Conservation (phyloP, 2,329 filamentous ascomycete species). For the Diaporthe batatas region DNA sequence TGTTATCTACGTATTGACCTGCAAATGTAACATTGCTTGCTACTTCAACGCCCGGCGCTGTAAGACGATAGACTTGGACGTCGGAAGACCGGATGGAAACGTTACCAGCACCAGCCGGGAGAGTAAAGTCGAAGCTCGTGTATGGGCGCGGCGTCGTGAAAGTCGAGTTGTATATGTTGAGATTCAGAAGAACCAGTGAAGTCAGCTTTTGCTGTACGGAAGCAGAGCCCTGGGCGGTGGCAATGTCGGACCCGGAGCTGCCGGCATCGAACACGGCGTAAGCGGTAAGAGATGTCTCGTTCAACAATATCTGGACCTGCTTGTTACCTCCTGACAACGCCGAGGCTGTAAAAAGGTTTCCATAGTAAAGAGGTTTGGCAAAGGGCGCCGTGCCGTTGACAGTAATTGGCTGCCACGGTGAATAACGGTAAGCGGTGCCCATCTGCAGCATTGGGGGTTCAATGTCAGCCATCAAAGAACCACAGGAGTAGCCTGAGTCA, state of each 20-base stretch:
- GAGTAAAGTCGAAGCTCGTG: constrained; percentile 5
- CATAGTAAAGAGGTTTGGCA: constrained; percentile 46
- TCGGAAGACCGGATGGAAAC: not conserved
- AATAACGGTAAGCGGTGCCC: constrained; percentile 46
- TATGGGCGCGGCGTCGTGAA: constrained; percentile 14
- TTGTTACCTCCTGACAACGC: constrained; percentile 41
- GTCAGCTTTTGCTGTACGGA: constrained; percentile 4
- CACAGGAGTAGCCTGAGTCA: too few species aligned
- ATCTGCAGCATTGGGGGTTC: not conserved
- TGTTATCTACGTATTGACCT: constrained; percentile 26
- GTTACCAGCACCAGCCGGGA: not conserved
- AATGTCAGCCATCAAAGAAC: too few species aligned
- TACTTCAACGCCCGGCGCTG: constrained; percentile 24
- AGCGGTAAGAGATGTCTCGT: constrained; percentile 29
- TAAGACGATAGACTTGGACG: constrained; percentile 15
- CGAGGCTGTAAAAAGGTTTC: constrained; percentile 42
- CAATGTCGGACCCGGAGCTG: not conserved
- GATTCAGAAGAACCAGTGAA: constrained; percentile 26
- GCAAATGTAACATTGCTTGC: constrained; percentile 32
- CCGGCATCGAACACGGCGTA: constrained; percentile 28
- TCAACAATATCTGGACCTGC: constrained; percentile 30
- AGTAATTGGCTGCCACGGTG: constrained; percentile 45
- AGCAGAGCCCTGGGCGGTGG: not conserved
- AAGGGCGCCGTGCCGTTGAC: constrained; percentile 37
- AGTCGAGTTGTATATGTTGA: constrained; percentile 30